Conservation (phyloP, 306 rosid species). For the Senna tora region DNA sequence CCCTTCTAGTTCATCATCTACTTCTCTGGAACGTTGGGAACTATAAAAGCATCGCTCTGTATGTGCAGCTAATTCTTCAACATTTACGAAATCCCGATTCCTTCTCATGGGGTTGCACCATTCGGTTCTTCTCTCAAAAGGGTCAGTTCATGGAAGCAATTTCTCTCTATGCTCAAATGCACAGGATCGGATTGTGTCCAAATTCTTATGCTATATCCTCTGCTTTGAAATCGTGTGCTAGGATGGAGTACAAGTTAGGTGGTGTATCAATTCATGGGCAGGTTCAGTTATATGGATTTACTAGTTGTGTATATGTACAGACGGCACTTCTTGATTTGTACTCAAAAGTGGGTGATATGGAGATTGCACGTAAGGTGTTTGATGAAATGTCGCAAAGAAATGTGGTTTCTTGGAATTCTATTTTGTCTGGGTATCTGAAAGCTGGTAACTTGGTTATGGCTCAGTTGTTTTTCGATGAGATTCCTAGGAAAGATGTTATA, state of each 20-base stretch:
- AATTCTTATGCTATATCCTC: slow-evolving; percentile 67
- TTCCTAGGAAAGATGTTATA: slow-evolving; percentile 64
- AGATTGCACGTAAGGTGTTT: slow-evolving; percentile 56
- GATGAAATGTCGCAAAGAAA: slow-evolving; percentile 63
- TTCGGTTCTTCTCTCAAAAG: slow-evolving; percentile 71
- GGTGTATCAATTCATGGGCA: slow-evolving; percentile 70
- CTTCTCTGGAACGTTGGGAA: slow-evolving; percentile 44
- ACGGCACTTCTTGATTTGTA: slow-evolving; percentile 70
- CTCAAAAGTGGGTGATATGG: slow-evolving; percentile 57
- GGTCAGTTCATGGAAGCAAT: slow-evolving; percentile 62
- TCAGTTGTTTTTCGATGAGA: slow-evolving; percentile 52
- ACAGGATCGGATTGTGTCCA: slow-evolving; percentile 59
- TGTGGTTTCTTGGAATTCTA: slow-evolving; percentile 85
- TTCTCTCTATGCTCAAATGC: slow-evolving; percentile 64
- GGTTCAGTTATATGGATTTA: slow-evolving; percentile 57
- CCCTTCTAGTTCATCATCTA: slow-evolving; percentile 56
- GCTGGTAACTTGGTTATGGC: slow-evolving; percentile 57
- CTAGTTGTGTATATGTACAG: slow-evolving; percentile 66
- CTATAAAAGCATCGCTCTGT: slow-evolving; percentile 47
- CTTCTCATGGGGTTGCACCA: slow-evolving; percentile 67
- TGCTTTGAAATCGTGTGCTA: slow-evolving; percentile 70
- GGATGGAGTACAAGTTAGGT: slow-evolving; percentile 40
- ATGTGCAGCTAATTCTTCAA: slow-evolving; percentile 50
- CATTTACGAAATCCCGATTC: slow-evolving; percentile 59
- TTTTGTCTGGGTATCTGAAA: slow-evolving; percentile 64